Evolutionary conservation across 1,284 basidiomycete genomes (phyloP).

Genomic region (Ustilago nuda): DNA sequence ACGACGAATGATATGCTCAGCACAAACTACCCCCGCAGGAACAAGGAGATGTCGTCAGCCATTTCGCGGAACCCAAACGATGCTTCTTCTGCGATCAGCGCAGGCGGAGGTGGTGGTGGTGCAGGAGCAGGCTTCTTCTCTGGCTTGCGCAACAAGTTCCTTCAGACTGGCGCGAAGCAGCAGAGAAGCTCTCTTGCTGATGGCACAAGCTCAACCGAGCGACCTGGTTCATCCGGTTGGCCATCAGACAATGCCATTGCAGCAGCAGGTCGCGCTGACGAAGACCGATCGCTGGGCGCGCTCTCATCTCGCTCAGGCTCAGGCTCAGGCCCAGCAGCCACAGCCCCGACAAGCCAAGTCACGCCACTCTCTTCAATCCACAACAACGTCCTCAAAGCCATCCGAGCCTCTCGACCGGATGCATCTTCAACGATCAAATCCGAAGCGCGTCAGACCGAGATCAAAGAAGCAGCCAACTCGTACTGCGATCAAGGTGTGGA

Average conservation of each 20-base stretch:
- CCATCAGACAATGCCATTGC: slow-evolving; percentile 23
- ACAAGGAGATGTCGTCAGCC: slow-evolving; percentile 34
- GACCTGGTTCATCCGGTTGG: slow-evolving; percentile 23
- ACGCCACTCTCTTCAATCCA: slow-evolving; percentile 68
- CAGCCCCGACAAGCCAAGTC: slow-evolving; percentile 51
- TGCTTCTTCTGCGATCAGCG: slow-evolving; percentile 4
- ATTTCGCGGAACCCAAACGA: slow-evolving; percentile 18
- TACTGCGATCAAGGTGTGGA: slow-evolving; percentile 70
- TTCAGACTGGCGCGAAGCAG: slow-evolving; percentile 29
- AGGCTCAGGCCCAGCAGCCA: slow-evolving; percentile 21
- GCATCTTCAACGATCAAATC: slow-evolving; percentile 66
- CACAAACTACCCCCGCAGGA: slow-evolving; percentile 54
- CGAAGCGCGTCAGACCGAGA: slow-evolving; percentile 65
- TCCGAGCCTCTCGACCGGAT: slow-evolving; percentile 70
- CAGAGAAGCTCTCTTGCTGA: slow-evolving; percentile 56
- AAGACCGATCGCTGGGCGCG: slow-evolving; percentile 33
- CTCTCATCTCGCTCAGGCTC: slow-evolving; percentile 2
- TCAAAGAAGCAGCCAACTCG: slow-evolving; percentile 68
- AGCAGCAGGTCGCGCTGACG: slow-evolving; percentile 35
- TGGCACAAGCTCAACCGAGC: slow-evolving; percentile 60
- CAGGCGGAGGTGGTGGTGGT: slow-evolving; percentile 7
- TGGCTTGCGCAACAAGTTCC: slow-evolving; percentile 46
- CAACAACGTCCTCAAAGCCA: slow-evolving; percentile 67
- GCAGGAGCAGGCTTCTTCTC: slow-evolving; percentile 49
- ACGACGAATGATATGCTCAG: slow-evolving; percentile 64